phyloP scores from a whole-genome alignment of 2,329 filamentous ascomycete species.

The Colletotrichum agaves region DNA sequence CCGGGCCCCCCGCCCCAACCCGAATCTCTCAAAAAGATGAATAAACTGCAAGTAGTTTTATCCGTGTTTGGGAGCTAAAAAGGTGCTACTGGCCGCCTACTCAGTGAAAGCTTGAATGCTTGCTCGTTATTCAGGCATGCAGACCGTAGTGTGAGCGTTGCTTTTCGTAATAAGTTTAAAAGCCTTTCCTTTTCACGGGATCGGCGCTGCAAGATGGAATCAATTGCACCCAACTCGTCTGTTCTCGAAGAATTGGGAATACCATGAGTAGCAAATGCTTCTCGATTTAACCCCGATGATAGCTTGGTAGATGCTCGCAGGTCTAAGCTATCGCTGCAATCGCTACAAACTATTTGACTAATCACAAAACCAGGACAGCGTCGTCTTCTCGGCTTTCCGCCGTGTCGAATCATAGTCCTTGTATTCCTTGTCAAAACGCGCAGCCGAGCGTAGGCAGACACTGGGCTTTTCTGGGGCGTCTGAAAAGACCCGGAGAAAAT shows the following conservation, averaged over 20 bases:
- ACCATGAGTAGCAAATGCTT: no score
- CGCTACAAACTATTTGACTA: slow-evolving; percentile 15
- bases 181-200: not conserved
- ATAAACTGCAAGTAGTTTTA: slow-evolving; percentile 13
- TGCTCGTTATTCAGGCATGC: not conserved
- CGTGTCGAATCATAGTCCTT: not conserved
- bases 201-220: not conserved
- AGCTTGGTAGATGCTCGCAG: not conserved
- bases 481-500: slow-evolving; percentile 2
- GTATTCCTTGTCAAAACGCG: not conserved
- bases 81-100: not conserved
- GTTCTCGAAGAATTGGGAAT: not conserved
- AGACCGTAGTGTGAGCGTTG: not conserved
- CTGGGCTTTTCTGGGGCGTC: slow-evolving; percentile 9
- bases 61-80: not conserved
- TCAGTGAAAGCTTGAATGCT: not conserved
- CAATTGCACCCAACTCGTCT: not conserved
- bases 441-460: not conserved
- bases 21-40: slow-evolving; percentile 14
- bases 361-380: not conserved
- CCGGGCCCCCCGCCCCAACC: no score
- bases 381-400: slow-evolving; percentile 13
- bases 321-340: not conserved
- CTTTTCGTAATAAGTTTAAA: no score
- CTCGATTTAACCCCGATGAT: not conserved